Conservation (phyloP, 768 basidiomycete species). For the Auriculariales sp. region DNA sequence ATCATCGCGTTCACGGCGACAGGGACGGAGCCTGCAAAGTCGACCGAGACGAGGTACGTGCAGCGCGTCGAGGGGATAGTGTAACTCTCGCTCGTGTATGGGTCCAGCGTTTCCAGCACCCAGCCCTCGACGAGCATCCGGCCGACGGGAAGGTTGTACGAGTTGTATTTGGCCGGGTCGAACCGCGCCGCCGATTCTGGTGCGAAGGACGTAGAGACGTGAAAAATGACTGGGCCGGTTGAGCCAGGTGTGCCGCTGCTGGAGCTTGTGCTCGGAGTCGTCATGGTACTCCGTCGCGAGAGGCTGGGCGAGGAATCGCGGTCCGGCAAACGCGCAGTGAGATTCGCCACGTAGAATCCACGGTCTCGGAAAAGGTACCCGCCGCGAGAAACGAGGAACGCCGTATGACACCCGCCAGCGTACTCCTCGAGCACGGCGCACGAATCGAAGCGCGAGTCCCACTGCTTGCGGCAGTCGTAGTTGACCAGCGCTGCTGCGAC, state of each 20-base stretch:
- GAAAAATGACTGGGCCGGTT: constrained; percentile 40
- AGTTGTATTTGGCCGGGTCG: constrained; percentile 56
- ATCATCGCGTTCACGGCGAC: constrained; percentile 74
- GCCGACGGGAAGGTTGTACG: constrained; percentile 58
- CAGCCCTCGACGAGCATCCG: constrained; percentile 83
- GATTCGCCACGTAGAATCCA: constrained; percentile 69
- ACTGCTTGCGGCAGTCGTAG: constrained; percentile 56
- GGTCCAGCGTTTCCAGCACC: constrained; percentile 92
- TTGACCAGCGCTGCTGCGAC: constrained; percentile 59
- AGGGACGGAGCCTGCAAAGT: constrained; percentile 77
- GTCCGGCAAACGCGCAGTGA: constrained; percentile 35
- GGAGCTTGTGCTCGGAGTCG: constrained; percentile 19
- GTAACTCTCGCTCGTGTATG: constrained; percentile 87
- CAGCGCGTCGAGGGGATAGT: constrained; percentile 87
- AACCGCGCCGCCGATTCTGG: constrained; percentile 46
- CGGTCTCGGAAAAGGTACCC: constrained; percentile 86
- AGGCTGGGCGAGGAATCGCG: constrained; percentile 5
- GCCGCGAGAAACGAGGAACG: constrained; percentile 58
- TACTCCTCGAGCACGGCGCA: constrained; percentile 57
- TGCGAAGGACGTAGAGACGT: constrained; percentile 70
- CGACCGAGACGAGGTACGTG: constrained; percentile 70
- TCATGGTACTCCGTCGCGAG: too few species aligned
- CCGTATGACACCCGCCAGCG: constrained; percentile 57
- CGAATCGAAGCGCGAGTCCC: constrained; percentile 81
- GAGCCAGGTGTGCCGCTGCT: constrained; percentile 28